Evolutionary conservation across 192 early-diverging fungal genomes (phyloP), one percentile per base, ranked within the genome.

Genomic region (Jimgerdemannia flammicorona): DNA sequence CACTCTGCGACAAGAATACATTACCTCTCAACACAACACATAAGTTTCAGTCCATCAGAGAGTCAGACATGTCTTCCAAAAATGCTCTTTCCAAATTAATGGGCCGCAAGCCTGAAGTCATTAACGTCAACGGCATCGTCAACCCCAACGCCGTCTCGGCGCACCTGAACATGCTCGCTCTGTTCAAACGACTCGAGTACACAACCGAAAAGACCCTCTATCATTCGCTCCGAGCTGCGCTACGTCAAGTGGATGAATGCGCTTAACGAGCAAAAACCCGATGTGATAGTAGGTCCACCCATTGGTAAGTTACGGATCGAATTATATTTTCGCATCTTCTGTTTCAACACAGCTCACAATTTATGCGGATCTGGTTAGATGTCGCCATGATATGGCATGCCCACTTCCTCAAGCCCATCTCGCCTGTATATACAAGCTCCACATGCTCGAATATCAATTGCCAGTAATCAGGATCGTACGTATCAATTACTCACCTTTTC

Each of bases 311-410:
- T n/a, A n/a, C n/a, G n/a, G n/a, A n/a, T n/a, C n/a, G n/a, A n/a
- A n/a, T n/a, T n/a, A n/a, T n/a, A n/a, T n/a, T n/a, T n/a, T n/a
- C n/a, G n/a, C n/a, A n/a, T n/a, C n/a, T n/a, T n/a, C n/a, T n/a
- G n/a, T n/a, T n/a, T n/a, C n/a, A n/a, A n/a, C n/a, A n/a, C n/a
- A n/a, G n/a, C n/a, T n/a, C 29, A 29, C 29, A 29, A 29, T 29
- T 29, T 29, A 29, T 29, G 29, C 1, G 29, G 29, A 29, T 29
- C 29, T 29, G 29, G 29, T 29, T 72, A 86, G 87, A 90, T 79
- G 87, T 91, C n/a, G 84, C 85, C 0, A 73, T 84, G 70, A 87
- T 91, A 76, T 91, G 90, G 90, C 88, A 88, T 40, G 80, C 78
- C 29, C 90, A 91, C 72, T 84, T 87, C 84, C 76, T 91, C 18